Percentiles rank a stretch among this genome's conserved stretches.
phyloP scores from a whole-genome alignment of 805 yeast genomes.

The Scheffersomyces lignosus region DNA sequence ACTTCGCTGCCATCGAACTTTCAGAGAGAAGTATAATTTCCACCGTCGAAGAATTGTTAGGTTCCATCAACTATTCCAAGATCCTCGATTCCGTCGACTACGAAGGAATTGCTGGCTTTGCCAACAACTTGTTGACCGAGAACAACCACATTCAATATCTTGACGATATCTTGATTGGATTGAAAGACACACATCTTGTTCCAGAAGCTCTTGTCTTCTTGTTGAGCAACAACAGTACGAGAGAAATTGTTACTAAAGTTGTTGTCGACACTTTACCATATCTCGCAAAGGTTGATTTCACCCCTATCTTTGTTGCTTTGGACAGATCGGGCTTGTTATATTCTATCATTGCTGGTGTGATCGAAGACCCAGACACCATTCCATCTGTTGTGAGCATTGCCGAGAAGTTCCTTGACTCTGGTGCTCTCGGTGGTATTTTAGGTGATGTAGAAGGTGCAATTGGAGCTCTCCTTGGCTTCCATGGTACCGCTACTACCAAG shows the following conservation, averaged over 20 bases:
- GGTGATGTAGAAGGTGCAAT: background rate
- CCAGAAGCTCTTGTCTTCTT: slow-evolving; percentile 23
- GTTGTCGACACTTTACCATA: slow-evolving; percentile 15
- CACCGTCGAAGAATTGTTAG: slow-evolving; percentile 10
- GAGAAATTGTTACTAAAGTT: slow-evolving; percentile 13
- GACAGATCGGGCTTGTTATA: slow-evolving; percentile 31
- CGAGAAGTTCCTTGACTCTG: slow-evolving; percentile 18
- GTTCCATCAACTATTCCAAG: slow-evolving; percentile 16
- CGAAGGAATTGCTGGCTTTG: slow-evolving; percentile 30
- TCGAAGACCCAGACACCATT: slow-evolving; percentile 21
- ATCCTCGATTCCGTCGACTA: slow-evolving; percentile 13
- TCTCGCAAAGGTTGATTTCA: slow-evolving; percentile 18
- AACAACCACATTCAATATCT: slow-evolving; percentile 19
- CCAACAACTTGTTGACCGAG: slow-evolving; percentile 22
- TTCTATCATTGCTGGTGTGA: slow-evolving; percentile 20
- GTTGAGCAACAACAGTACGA: slow-evolving; percentile 23
- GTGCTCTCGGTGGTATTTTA: slow-evolving; percentile 10
- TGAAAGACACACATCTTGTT: slow-evolving; percentile 22
- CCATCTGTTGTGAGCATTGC: slow-evolving; percentile 23
- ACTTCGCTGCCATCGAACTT: background rate
- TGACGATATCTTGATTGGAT: slow-evolving; percentile 21
- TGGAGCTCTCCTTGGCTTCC: background rate
- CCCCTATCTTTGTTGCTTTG: slow-evolving; percentile 27
- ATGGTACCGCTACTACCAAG: background rate
- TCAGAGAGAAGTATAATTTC: slow-evolving; percentile 7